phyloP scores from a whole-genome alignment of 352 stramenopile species.

The Phytophthora pluvialis region DNA sequence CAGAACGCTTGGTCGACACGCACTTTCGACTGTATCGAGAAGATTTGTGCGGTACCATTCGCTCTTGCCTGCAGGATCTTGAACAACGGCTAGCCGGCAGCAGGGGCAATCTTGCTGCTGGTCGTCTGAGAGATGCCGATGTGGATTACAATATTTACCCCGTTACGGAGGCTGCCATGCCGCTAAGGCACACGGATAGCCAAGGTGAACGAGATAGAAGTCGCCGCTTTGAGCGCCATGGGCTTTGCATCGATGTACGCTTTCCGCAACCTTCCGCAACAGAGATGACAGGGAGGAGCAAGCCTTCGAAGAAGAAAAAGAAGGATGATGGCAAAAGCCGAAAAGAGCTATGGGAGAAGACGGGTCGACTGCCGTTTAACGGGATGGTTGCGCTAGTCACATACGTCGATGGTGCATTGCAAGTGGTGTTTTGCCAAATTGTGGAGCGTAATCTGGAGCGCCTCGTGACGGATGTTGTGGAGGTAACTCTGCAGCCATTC shows the following conservation, averaged over 20 bases:
- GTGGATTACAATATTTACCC: slow-evolving; percentile 47
- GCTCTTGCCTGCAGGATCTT: slow-evolving; percentile 45
- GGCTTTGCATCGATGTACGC: slow-evolving; percentile 39
- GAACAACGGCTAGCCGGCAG: slow-evolving; percentile 21
- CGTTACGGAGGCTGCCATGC: slow-evolving; percentile 23
- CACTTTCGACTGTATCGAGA: slow-evolving; percentile 56
- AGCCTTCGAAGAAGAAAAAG: slow-evolving; percentile 9
- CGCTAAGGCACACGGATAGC: slow-evolving; percentile 35
- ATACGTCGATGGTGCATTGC: slow-evolving; percentile 14
- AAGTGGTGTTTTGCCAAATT: slow-evolving; percentile 50
- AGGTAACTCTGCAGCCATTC: slow-evolving; percentile 47
- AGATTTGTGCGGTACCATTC: slow-evolving; percentile 45
- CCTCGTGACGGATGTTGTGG: slow-evolving; percentile 36
- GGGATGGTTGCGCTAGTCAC: slow-evolving; percentile 46
- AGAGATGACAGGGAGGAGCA: slow-evolving; percentile 25
- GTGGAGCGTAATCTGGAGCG: slow-evolving; percentile 35
- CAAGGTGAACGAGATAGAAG: slow-evolving; percentile 27
- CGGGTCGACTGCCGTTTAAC: slow-evolving; percentile 33
- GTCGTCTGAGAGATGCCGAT: slow-evolving; percentile 27
- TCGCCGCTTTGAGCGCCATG: slow-evolving; percentile 30
- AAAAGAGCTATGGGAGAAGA: slow-evolving; percentile 44
- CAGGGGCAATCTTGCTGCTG: slow-evolving; percentile 16
- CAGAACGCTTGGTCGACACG: slow-evolving; percentile 50
- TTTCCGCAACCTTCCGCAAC: slow-evolving; percentile 36
- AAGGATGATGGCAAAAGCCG: slow-evolving; percentile 29